A percentile compares a stretch with the other conserved stretches of the same genome.
phyloP scores from a whole-genome alignment of 2,329 filamentous ascomycete species.

The Akanthomyces dipterigenus region DNA sequence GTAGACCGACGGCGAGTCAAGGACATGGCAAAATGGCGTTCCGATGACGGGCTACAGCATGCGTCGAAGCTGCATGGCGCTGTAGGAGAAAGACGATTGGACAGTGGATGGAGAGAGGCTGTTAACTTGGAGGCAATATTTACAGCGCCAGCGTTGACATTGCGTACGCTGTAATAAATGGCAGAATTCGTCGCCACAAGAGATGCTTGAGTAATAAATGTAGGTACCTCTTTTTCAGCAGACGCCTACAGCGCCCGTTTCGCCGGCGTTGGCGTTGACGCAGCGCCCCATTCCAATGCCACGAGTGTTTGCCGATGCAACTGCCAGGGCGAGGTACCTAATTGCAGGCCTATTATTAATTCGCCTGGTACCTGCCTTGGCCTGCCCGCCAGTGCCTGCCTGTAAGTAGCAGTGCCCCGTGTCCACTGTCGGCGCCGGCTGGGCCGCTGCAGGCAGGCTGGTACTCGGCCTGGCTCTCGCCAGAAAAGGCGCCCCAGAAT shows the following conservation, averaged over 20 bases:
- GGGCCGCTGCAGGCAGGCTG: background rate
- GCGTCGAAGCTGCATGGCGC: background rate
- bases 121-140: background rate
- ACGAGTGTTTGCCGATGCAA: too few species aligned
- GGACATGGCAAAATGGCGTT: background rate
- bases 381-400: too few species aligned
- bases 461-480: constrained; percentile 6
- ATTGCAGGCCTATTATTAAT: background rate
- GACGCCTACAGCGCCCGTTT: too few species aligned
- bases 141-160: too few species aligned
- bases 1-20: background rate
- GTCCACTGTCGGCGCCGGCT: background rate
- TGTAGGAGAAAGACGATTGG: background rate
- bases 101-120: background rate
- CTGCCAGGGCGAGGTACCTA: too few species aligned
- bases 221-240: too few species aligned
- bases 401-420: background rate
- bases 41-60: background rate
- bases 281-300: too few species aligned
- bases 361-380: background rate
- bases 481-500: background rate
- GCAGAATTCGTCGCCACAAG: too few species aligned
- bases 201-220: too few species aligned
- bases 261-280: too few species aligned
- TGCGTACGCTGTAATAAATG: too few species aligned